phyloP scores from a whole-genome alignment of 2,329 filamentous ascomycete genomes.

The Kalmusia sp. region DNA sequence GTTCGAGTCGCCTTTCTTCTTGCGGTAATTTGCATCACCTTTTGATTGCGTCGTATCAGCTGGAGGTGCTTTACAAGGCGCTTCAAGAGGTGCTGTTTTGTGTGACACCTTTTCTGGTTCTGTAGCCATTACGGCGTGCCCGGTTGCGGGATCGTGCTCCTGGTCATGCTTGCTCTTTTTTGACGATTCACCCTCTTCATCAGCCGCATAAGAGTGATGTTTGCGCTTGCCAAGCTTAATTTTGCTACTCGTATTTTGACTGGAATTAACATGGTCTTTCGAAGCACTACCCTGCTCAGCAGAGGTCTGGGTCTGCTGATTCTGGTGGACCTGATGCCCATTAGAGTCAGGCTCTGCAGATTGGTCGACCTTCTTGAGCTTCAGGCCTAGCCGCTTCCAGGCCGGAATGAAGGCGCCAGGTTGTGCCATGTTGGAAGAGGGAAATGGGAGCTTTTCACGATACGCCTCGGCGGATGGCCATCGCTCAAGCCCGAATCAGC shows the following conservation, averaged over 20 bases:
- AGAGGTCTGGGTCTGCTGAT: constrained; percentile 12
- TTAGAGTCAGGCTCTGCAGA: constrained; percentile 32
- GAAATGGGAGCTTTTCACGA: constrained; percentile 30
- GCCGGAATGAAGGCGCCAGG: constrained; percentile 52
- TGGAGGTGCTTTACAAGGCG: constrained; percentile 13
- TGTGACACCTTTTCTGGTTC: constrained; percentile 15
- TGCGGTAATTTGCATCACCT: constrained; percentile 46
- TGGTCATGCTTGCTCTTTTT: constrained; percentile 36
- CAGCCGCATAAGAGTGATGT: constrained; percentile 37
- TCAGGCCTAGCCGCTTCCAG: constrained; percentile 67
- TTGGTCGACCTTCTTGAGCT: constrained; percentile 62
- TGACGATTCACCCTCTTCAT: constrained; percentile 22
- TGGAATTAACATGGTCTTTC: not conserved
- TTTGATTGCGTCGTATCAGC: constrained; percentile 23
- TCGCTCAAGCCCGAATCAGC: constrained; percentile 48
- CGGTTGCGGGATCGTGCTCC: constrained; percentile 9
- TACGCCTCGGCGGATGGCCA: constrained; percentile 25
- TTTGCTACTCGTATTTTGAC: constrained; percentile 20
- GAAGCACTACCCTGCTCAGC: not conserved
- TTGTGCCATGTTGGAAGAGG: constrained; percentile 39
- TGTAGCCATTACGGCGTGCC: constrained; percentile 1
- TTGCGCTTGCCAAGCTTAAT: constrained; percentile 47
- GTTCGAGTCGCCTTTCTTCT: constrained; percentile 35
- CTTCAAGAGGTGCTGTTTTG: constrained; percentile 11
- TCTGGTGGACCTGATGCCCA: constrained; percentile 17